Base-by-base conservation (phyloP, 2,329 filamentous ascomycete species). In the Juglanconis juglandina region DNA sequence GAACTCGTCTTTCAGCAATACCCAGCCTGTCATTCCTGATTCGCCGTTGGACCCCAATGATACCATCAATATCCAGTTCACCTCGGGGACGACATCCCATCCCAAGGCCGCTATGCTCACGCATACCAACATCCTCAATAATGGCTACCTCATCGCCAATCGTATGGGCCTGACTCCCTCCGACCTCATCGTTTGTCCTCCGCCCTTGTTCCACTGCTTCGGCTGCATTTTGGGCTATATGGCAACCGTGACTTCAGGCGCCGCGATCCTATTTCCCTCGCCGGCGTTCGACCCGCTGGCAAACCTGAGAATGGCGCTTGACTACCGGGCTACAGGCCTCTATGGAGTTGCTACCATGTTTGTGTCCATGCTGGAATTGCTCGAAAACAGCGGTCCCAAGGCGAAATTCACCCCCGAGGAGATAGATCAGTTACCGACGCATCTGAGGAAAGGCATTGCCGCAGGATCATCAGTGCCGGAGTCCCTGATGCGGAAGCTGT, bases 321-420 rank as follows among this genome's bases (percentile, higher is more conserved):
- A 81, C 60, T 78, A 83, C 64, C 72, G 75, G 10, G 85, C 83
- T 32, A 87, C 84, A 1, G 85, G 82, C 0, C 82, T 97, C 0
- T 95, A 97, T 73, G 93, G 94, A 59, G 94, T 98, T 0, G 86
- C 91, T 4, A 98, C 94, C 56, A 99, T 98, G 95, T 94, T 96
- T 68, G 84, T 84, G n/a, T 88, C 93, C 33, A 87, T 96, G 68
- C 82, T 98, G 4, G 91, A 96, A 66, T 82, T 93, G 1, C 81
- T 97, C 7, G 58, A 61, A 32, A 51, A 50, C 1, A 5, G 9
- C 24, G 34, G 30, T 2, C 3, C 9, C 0, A 39, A 14, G 13
- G 30, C 42, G 9, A 9, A 33, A 6, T 59, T 56, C 52, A 50
- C 61, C 1, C 37, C 51, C 6, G 61, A 59, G 7, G 56, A 64